Evolutionary conservation across 2,329 filamentous ascomycete genomes (phyloP), one percentile per base, ranked within the genome.

Genomic region (Calonectria leucothoes): DNA sequence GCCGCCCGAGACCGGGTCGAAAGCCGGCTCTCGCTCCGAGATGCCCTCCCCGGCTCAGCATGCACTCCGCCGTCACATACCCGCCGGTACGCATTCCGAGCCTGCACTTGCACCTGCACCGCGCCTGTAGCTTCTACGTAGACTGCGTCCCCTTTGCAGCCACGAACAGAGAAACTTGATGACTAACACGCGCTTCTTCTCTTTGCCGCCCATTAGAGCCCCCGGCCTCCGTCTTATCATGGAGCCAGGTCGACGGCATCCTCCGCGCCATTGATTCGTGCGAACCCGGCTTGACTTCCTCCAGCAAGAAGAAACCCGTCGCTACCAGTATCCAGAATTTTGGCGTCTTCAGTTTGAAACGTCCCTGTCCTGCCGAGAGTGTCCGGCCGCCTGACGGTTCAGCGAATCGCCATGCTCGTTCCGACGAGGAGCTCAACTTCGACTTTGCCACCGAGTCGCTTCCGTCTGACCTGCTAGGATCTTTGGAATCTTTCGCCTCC

Each of bases 171-270:
- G 20, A 15, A 31, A 12, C 27, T 61, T 20, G 29, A 51, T 42
- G 52, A 33, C 29, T 63, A 42, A 57, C 33, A 37, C 11, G n/a
- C 23, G 12, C 14, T 37, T 70, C 23, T 42, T 27, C 11, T 20
- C 45, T 70, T 23, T 29, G 45, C 31, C n/a, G 20, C 20, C 25
- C 42, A 45, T 52, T 27, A 75, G 73, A 65, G 8, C 63, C 70
- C 64, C 70, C 57, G 17, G 59, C 39, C 20, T 66, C 68, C 17
- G 45, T 75, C 59, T 35, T 75, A 57, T 57, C 45, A 25, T 71
- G 67, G 70, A 66, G 59, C n/a, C 64, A 75, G 48, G 65, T 76
- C 27, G 74, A 76, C 37, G 65, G 65, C 12, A 76, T 76, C 66
- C 70, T 76, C 45, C 66, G 66, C 31, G 37, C 49, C 52, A 66